These are phyloP conservation scores for Pestalotiopsis sp. DNA, from an alignment of 2,329 filamentous ascomycete genomes.

Conservation along the genomic window DNA sequence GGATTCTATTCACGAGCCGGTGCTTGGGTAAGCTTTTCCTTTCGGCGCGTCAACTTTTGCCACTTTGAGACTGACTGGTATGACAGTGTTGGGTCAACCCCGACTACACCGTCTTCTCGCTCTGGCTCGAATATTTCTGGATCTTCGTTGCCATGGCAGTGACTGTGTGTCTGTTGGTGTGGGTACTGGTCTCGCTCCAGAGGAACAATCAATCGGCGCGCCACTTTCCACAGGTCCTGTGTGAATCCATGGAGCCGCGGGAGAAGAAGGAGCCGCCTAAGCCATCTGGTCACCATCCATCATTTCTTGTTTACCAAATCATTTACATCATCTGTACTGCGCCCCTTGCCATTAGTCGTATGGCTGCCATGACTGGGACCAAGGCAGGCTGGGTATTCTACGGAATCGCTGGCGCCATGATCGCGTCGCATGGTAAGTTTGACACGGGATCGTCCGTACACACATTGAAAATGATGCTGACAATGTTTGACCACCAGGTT, in stretches of 20 bases:
- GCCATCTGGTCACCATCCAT: conserved; percentile 9
- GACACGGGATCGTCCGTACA: no score
- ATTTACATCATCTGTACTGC: conserved; percentile 7
- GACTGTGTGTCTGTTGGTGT: neutral
- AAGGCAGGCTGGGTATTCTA: conserved; percentile 1
- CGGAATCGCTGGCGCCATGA: neutral
- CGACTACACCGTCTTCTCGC: neutral
- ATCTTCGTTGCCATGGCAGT: conserved; percentile 8
- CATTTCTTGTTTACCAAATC: conserved; percentile 8
- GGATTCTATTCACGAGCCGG: conserved; percentile 5
- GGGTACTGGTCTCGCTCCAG: neutral
- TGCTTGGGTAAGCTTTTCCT: conserved; percentile 3
- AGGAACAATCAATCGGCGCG: conserved; percentile 2
- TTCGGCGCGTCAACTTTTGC: no score
- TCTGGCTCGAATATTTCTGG: conserved; percentile 9
- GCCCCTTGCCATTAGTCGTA: conserved; percentile 3
- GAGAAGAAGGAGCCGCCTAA: conserved; percentile 5
- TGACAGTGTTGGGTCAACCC: conserved; percentile 9
- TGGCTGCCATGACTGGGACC: neutral
- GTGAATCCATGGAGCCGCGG: neutral
- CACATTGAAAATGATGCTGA: neutral
- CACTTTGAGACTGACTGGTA: neutral
- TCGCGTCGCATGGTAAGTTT: conserved; percentile 7
- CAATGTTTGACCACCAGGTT: neutral
- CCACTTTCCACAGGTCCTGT: neutral